Evolutionary conservation across 495 filamentous ascomycete genomes (phyloP).

Genomic region (Penicillium salamii): DNA sequence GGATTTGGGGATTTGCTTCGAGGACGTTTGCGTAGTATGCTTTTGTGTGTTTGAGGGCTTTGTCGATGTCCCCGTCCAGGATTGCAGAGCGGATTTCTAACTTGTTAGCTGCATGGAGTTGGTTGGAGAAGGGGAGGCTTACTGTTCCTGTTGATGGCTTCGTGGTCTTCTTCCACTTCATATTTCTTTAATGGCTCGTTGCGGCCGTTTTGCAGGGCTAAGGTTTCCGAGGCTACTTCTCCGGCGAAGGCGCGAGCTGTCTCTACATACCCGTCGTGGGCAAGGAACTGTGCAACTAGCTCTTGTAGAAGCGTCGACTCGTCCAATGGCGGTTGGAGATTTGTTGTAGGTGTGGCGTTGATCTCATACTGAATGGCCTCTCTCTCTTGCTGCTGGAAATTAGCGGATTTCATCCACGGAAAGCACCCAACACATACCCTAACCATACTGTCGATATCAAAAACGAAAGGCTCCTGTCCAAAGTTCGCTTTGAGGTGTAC

Average conservation of each 20-base stretch:
- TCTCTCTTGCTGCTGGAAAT: conserved; percentile 55
- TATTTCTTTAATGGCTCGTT: conserved; percentile 55
- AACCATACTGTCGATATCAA: conserved; percentile 88
- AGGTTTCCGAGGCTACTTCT: conserved; percentile 73
- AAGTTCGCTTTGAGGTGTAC: conserved; percentile 89
- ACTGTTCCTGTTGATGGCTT: conserved; percentile 87
- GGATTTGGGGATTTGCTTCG: conserved; percentile 78
- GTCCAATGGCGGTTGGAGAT: conserved; percentile 63
- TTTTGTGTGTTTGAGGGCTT: conserved; percentile 76
- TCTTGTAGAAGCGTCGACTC: conserved; percentile 80
- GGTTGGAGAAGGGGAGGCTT: conserved; percentile 22
- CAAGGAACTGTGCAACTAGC: conserved; percentile 81
- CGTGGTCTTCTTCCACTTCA: conserved; percentile 79
- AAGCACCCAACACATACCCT: conserved; percentile 46
- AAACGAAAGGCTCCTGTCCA: conserved; percentile 84
- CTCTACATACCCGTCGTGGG: conserved; percentile 96
- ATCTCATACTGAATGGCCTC: conserved; percentile 56
- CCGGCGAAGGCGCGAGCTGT: conserved; percentile 84
- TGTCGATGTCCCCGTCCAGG: conserved; percentile 90
- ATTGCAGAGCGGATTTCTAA: conserved; percentile 84
- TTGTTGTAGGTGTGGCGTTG: conserved; percentile 44
- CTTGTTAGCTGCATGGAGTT: not conserved
- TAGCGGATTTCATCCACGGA: conserved; percentile 11
- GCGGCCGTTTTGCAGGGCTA: conserved; percentile 56
- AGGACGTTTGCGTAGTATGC: conserved; percentile 79